A percentile compares a stretch with the other conserved stretches of the same genome.
These are phyloP conservation scores for Letharia lupina DNA, from an alignment of 495 filamentous ascomycete species.

Conservation along the genomic window DNA sequence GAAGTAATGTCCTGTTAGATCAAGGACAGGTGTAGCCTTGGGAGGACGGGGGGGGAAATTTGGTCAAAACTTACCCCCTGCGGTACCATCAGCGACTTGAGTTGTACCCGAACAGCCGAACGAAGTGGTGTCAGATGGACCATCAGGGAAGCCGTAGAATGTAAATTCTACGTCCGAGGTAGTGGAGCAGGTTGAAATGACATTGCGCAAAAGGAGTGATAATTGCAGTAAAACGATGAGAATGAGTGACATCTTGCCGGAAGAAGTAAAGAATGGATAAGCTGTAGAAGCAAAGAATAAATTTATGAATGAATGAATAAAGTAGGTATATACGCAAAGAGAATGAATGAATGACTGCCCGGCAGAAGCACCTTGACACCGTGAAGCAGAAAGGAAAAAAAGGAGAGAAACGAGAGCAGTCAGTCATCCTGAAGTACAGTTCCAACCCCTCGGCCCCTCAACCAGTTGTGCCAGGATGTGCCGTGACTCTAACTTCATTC, in stretches of 20 bases:
- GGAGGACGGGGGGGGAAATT: not conserved
- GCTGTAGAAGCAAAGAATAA: not conserved
- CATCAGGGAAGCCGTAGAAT: constrained; percentile 37
- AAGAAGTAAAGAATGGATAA: constrained; percentile 7
- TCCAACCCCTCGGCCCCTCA: not conserved
- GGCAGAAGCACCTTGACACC: not conserved
- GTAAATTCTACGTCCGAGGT: constrained; percentile 17
- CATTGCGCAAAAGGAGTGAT: constrained; percentile 6
- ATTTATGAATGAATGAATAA: not conserved
- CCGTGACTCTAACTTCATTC: not conserved
- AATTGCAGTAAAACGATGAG: constrained; percentile 9
- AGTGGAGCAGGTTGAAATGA: constrained; percentile 4
- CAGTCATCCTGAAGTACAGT: not conserved
- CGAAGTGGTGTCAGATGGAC: constrained; percentile 31
- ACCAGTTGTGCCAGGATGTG: not conserved
- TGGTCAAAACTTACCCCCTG: constrained; percentile 24
- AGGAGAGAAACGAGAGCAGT: not conserved
- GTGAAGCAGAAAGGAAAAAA: not conserved
- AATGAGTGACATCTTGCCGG: constrained; percentile 20
- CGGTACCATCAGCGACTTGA: constrained; percentile 26
- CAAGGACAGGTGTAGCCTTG: not conserved
- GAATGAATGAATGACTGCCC: constrained; percentile 13
- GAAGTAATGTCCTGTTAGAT: not conserved
- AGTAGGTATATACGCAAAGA: constrained; percentile 2
- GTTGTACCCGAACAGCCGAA: constrained; percentile 23